Evolutionary conservation across 345 rosid species (phyloP).

Genomic region (Aegle marmelos): DNA sequence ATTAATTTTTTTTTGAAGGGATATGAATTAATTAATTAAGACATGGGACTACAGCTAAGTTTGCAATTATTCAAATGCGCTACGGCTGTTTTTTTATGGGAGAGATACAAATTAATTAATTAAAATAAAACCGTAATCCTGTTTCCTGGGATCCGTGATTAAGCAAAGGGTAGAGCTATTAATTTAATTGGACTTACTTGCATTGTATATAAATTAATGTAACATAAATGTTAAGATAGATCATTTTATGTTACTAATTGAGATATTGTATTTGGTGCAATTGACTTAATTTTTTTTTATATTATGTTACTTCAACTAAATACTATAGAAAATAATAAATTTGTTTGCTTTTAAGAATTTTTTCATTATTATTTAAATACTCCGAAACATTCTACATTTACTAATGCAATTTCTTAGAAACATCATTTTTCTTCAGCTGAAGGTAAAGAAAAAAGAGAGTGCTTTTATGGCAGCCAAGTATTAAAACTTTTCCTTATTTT

Average conservation of each 20-base stretch:
- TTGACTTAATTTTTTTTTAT: too few relatives aligned
- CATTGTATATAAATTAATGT: not conserved
- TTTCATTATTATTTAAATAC: not conserved
- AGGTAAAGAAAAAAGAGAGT: not conserved
- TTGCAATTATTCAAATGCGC: not conserved
- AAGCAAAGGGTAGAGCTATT: not conserved
- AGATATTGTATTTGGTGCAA: not conserved
- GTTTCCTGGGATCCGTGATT: conserved; percentile 2
- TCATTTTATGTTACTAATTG: not conserved
- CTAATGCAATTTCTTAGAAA: not conserved
- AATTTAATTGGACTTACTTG: not conserved
- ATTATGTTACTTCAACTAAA: too few relatives aligned
- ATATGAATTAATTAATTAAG: too few relatives aligned
- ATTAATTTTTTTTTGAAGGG: too few relatives aligned
- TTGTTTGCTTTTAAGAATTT: too few relatives aligned
- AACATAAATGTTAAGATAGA: not conserved
- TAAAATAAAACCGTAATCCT: not conserved
- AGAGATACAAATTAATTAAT: not conserved
- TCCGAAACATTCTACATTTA: not conserved
- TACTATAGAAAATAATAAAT: too few relatives aligned
- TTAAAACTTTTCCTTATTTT: conserved; percentile 5
- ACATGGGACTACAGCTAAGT: conserved; percentile 2
- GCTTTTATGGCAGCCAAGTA: not conserved
- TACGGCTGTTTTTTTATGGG: not conserved
- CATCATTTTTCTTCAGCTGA: not conserved